These are phyloP conservation scores for Vitis vinifera DNA, from an alignment of 164 flowering plant species.

Conservation along the genomic window DNA sequence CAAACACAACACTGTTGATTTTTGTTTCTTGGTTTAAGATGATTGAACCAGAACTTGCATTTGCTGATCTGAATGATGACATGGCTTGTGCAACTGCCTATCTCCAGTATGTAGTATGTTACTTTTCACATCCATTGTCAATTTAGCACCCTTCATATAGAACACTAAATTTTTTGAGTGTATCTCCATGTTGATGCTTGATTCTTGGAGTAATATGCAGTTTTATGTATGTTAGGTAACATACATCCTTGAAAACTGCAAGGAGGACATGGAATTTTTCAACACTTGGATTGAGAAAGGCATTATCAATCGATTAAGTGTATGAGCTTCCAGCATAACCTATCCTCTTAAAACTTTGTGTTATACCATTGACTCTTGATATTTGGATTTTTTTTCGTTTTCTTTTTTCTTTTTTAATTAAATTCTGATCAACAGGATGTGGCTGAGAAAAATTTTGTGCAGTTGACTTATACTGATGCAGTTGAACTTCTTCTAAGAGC, in stretches of 20 bases:
- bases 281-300: conserved; percentile 97
- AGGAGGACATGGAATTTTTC: conserved; percentile 99
- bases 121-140: conserved; percentile 38
- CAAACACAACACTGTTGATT: neutral
- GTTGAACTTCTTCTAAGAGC: conserved; percentile 72
- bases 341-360: neutral
- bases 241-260: conserved; percentile 85
- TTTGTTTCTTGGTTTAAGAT: conserved; percentile 48
- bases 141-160: neutral
- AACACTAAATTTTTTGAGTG: neutral
- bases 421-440: conserved; percentile 54
- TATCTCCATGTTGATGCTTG: neutral
- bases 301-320: conserved; percentile 77
- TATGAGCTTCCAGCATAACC: conserved; percentile 42
- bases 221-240: conserved; percentile 57
- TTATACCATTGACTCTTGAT: neutral
- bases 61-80: conserved; percentile 94
- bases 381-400: neutral
- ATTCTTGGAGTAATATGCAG: conserved; percentile 1
- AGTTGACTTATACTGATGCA: conserved; percentile 92
- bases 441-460: conserved; percentile 82
- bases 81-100: conserved; percentile 99
- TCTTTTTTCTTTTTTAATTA: neutral
- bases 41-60: conserved; percentile 99
- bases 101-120: conserved; percentile 99